phyloP scores from a whole-genome alignment of 805 yeast genomes.

The Pichia ethanolica region DNA sequence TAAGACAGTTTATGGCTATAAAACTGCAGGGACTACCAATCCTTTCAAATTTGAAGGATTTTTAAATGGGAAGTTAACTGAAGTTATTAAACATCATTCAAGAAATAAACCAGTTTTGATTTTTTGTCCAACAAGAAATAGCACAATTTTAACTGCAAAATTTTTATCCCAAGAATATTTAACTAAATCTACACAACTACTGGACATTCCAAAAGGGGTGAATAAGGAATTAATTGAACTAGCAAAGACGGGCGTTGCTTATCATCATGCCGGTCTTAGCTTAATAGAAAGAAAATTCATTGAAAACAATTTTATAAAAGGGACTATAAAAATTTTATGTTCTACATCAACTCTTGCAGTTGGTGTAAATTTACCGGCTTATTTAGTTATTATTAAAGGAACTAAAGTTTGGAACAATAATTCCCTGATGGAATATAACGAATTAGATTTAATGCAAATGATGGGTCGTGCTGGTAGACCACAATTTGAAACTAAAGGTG shows the following conservation, averaged over 20 bases:
- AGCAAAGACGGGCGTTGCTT: conserved; percentile 59
- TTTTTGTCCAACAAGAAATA: conserved; percentile 76
- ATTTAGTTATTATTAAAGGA: conserved; percentile 69
- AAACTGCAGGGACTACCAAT: conserved; percentile 30
- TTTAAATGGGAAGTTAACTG: conserved; percentile 35
- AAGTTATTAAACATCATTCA: conserved; percentile 32
- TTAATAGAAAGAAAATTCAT: conserved; percentile 62
- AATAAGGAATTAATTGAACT: conserved; percentile 51
- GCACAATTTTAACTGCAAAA: conserved; percentile 68
- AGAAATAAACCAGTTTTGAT: conserved; percentile 65
- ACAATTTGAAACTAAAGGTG: conserved; percentile 69
- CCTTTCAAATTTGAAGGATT: conserved; percentile 41
- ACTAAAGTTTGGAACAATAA: conserved; percentile 56
- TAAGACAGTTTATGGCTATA: conserved; percentile 50
- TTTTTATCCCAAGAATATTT: conserved; percentile 56
- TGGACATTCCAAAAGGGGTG: conserved; percentile 56
- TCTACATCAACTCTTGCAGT: conserved; percentile 79
- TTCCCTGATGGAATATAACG: conserved; percentile 54
- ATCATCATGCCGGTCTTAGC: conserved; percentile 76
- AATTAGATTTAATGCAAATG: conserved; percentile 78
- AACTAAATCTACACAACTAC: conserved; percentile 67
- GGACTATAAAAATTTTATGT: conserved; percentile 57
- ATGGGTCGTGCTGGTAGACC: conserved; percentile 85
- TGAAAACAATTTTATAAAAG: conserved; percentile 58
- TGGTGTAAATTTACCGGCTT: conserved; percentile 81